Conservation (phyloP, 2,329 filamentous ascomycete genomes). For the Venturia nashicola region DNA sequence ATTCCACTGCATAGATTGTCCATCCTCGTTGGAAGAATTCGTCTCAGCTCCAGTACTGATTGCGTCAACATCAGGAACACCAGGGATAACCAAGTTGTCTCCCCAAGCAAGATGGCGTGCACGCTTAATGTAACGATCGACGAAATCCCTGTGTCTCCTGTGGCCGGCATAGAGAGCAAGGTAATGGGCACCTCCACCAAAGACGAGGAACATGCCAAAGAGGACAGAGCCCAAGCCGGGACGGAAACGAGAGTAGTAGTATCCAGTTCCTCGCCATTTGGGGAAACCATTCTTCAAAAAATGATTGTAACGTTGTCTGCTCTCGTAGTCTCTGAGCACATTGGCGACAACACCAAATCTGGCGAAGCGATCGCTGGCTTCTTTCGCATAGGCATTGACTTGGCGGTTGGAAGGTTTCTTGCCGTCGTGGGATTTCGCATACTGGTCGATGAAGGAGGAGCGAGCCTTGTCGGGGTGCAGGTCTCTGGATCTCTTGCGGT, state of each 20-base stretch:
- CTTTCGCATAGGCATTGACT: conserved; percentile 66
- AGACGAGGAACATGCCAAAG: conserved; percentile 65
- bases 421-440: conserved; percentile 36
- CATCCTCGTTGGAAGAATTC: conserved; percentile 22
- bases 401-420: conserved; percentile 64
- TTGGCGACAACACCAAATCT: conserved; percentile 74
- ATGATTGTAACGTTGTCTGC: conserved; percentile 83
- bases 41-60: conserved; percentile 24
- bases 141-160: conserved; percentile 83
- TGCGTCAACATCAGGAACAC: conserved; percentile 54
- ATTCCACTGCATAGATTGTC: conserved; percentile 53
- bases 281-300: conserved; percentile 91
- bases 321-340: conserved; percentile 62
- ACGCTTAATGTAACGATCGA: conserved; percentile 82
- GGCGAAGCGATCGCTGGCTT: conserved; percentile 71
- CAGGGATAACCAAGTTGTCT: conserved; percentile 50
- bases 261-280: conserved; percentile 90
- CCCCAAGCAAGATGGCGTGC: conserved; percentile 85
- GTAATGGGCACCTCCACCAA: conserved; percentile 82
- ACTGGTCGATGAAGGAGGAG: conserved; percentile 64
- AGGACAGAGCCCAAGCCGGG: conserved; percentile 82
- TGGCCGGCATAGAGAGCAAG: conserved; percentile 72
- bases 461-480: conserved; percentile 90
- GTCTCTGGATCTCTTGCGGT: conserved; percentile 71
- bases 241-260: conserved; percentile 92